Conservation (phyloP, 768 basidiomycete species). For the Leucocoprinus leucothites region DNA sequence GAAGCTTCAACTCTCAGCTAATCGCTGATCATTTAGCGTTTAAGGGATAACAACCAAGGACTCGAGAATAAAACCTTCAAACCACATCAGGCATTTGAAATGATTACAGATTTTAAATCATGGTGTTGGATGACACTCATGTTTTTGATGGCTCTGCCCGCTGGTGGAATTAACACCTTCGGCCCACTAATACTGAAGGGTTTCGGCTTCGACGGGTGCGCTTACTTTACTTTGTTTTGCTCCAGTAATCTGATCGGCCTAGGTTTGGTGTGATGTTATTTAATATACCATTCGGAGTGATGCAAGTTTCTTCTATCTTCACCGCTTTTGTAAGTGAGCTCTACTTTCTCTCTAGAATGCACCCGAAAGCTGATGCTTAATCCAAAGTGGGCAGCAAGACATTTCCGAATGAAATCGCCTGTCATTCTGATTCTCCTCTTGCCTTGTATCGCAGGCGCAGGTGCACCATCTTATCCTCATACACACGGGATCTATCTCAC, state of each 20-base stretch:
- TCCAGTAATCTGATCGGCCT: background rate
- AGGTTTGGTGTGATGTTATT: constrained; percentile 30
- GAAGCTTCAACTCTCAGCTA: background rate
- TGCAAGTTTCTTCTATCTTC: constrained; percentile 25
- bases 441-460: constrained; percentile 21
- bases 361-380: background rate
- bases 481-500: background rate
- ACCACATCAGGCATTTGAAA: constrained; percentile 26
- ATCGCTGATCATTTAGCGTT: constrained; percentile 16
- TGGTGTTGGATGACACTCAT: constrained; percentile 31
- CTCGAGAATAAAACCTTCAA: constrained; percentile 31
- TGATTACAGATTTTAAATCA: constrained; percentile 30
- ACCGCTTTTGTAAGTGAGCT: constrained; percentile 25
- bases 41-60: constrained; percentile 34
- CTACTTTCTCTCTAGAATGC: background rate
- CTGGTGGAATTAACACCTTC: constrained; percentile 23
- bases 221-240: background rate
- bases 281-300: constrained; percentile 26
- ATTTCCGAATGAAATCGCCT: constrained; percentile 23
- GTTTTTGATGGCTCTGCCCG: constrained; percentile 22
- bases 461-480: constrained; percentile 14
- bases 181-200: constrained; percentile 29
- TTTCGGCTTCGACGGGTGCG: constrained; percentile 30
- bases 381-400: constrained; percentile 25
- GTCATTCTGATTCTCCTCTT: constrained; percentile 21